Evolutionary conservation across 768 basidiomycete genomes (phyloP).

Genomic region (Mrakia gelida): DNA sequence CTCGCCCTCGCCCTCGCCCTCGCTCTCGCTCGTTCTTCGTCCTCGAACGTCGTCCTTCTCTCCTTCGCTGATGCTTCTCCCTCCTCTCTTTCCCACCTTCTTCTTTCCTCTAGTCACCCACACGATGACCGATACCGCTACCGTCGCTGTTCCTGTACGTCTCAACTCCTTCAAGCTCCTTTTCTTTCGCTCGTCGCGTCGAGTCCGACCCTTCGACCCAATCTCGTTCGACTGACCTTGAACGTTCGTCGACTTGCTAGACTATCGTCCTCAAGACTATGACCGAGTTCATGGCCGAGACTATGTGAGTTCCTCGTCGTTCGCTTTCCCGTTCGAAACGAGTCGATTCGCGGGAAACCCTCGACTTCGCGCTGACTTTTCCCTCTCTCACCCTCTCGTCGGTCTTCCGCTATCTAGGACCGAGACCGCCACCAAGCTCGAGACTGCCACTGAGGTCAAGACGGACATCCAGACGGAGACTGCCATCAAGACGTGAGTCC

Average conservation of each 20-base stretch:
- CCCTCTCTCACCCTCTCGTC: background rate
- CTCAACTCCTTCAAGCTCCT: background rate
- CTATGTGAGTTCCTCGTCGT: background rate
- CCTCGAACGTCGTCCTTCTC: background rate
- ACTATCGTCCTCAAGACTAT: background rate
- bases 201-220: background rate
- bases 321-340: too few relatives aligned
- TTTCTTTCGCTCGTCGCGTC: background rate
- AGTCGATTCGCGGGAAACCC: too few relatives aligned
- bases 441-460: slow-evolving; percentile 4
- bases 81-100: background rate
- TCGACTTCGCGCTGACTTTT: background rate
- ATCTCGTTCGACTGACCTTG: background rate
- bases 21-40: too few relatives aligned
- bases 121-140: background rate
- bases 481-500: background rate
- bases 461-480: background rate
- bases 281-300: background rate
- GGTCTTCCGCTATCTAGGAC: background rate
- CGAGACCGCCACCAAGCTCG: background rate
- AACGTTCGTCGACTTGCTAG: background rate
- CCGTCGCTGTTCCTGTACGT: slow-evolving; percentile 7
- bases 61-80: background rate
- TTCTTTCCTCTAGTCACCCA: background rate
- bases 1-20: too few relatives aligned